phyloP scores from a whole-genome alignment of 345 rosid species.

The Eucalyptus shirleyi region DNA sequence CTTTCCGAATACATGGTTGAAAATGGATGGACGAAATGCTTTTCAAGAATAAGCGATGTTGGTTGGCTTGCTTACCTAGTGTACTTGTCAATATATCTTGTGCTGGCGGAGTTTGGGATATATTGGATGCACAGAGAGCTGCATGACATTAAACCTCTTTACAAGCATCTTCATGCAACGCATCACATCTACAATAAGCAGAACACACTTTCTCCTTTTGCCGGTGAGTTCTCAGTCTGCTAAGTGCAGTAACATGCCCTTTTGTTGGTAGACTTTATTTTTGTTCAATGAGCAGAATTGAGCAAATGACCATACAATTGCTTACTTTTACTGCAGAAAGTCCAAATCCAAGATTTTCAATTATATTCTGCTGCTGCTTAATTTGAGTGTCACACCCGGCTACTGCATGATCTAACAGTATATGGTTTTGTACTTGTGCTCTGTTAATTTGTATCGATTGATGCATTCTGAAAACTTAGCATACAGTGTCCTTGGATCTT shows the following conservation, averaged over 20 bases:
- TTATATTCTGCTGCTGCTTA: neutral
- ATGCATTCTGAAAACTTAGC: neutral
- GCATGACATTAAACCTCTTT: conserved; percentile 89
- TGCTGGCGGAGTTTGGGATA: conserved; percentile 76
- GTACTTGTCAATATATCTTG: conserved; percentile 42
- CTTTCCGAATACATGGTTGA: conserved; percentile 79
- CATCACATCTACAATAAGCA: conserved; percentile 98
- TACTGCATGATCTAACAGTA: neutral
- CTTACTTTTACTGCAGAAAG: neutral
- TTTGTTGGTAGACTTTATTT: neutral
- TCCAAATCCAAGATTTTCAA: neutral
- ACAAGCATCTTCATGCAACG: conserved; percentile 81
- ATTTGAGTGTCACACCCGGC: neutral
- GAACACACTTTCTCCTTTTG: conserved; percentile 93
- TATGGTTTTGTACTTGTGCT: neutral
- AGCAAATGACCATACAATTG: neutral
- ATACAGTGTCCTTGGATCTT: neutral
- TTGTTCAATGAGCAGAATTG: neutral
- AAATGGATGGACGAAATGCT: conserved; percentile 88
- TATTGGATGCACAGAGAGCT: conserved; percentile 96
- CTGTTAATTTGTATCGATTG: neutral
- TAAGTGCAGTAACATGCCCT: neutral
- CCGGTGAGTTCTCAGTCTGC: conserved; percentile 39
- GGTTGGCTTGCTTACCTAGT: conserved; percentile 44
- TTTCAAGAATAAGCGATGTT: conserved; percentile 38